Evolutionary conservation across 768 basidiomycete species (phyloP), one percentile per base, ranked within the genome.

Genomic region (Hygrophorus russula): DNA sequence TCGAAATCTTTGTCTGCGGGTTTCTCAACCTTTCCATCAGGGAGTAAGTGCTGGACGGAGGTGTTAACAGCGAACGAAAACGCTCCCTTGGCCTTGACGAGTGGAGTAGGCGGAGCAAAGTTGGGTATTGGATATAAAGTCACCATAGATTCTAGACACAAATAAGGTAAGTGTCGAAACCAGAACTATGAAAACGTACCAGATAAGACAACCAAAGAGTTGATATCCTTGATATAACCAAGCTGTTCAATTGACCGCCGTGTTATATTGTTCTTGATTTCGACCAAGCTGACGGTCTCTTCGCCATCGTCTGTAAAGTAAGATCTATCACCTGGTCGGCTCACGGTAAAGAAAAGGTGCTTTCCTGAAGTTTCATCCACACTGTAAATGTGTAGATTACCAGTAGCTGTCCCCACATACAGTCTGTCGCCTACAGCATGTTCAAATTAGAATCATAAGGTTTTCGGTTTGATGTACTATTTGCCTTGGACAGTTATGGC

Each of bases 221-320:
- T 82, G n/a, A 87, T 73, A 51, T 90, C 86, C 49, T 80, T 80
- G 49, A 97, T 72, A 42, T 80, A 83, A 0, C 82, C 88, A 2
- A 99, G 66, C 56, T 93, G 90, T 44, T 98, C 94, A 34, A 99
- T 84, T 11, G 85, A 68, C 54, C 71, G 77, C 51, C 76, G 66
- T 19, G 76, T 69, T 28, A 90, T 56, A 10, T 61, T 66, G 53
- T 80, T 82, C 74, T 73, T 87, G 24, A 70, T 70, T 53, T 88
- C 84, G 3, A 80, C 63, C 1, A 77, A 59, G 31, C 68, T 64
- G 0, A 70, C 55, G 18, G 39, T 41, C 14, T 56, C 56, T 20
- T 65, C 60, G 27, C 50, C 55, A 14, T 57, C 64, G 34, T 62
- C 18, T 24, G 35, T 46, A 45, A 39, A 46, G 20, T 12, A 17